A percentile compares a stretch with the other conserved stretches of the same genome.
Evolutionary conservation across 345 rosid genomes (phyloP).

Genomic region (Melaleuca quinquenervia): DNA sequence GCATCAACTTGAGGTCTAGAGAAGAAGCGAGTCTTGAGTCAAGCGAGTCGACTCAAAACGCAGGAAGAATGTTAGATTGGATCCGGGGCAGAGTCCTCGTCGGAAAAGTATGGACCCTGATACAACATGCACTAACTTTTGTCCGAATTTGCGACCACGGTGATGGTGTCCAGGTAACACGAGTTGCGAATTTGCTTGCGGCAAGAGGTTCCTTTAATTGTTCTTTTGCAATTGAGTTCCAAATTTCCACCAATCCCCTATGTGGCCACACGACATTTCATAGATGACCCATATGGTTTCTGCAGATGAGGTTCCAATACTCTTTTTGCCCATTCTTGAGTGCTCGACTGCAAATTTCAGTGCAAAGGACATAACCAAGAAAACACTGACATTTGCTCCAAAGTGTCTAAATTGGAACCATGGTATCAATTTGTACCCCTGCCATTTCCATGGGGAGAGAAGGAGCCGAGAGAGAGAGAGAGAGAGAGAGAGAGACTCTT

Average conservation of each 20-base stretch:
- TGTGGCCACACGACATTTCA: neutral
- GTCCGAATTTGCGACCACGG: neutral
- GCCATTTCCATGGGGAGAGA: neutral
- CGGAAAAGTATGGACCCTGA: neutral
- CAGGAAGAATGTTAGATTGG: neutral
- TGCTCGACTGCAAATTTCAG: neutral
- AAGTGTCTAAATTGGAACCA: neutral
- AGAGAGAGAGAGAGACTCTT: neutral
- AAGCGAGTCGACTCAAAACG: too few relatives aligned
- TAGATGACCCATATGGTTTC: neutral
- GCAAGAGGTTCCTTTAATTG: neutral
- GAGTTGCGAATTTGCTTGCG: neutral
- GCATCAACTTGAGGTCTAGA: neutral
- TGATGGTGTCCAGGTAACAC: neutral
- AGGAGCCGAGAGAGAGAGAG: neutral
- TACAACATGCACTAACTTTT: neutral
- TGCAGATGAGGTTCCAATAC: fast-evolving
- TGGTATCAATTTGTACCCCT: neutral
- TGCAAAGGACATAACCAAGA: neutral
- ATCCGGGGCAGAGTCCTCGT: neutral
- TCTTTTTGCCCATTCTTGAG: neutral
- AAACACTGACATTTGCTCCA: neutral
- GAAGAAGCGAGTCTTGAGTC: neutral
- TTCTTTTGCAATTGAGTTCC: neutral
- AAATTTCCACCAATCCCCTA: neutral